Evolutionary conservation across 805 yeast genomes (phyloP).

Genomic region (Saccharomycodes ludwigii): DNA sequence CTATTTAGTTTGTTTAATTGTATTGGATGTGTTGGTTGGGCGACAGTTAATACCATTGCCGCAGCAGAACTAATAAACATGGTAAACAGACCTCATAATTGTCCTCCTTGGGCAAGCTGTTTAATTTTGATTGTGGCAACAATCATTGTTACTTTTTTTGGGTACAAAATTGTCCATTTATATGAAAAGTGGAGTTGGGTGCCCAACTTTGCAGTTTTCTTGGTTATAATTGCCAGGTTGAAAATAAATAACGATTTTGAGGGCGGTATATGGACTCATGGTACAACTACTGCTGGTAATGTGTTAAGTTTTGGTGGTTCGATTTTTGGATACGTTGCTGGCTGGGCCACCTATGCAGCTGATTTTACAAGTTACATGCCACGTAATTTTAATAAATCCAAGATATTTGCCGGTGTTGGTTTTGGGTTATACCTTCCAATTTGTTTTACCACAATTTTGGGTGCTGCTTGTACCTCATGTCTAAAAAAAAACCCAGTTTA

Average conservation of each 20-base stretch:
- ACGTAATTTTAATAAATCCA: constrained; percentile 41
- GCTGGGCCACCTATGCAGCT: constrained; percentile 89
- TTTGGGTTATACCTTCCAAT: constrained; percentile 58
- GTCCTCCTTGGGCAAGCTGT: constrained; percentile 91
- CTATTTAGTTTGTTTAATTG: constrained; percentile 66
- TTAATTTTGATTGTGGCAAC: constrained; percentile 57
- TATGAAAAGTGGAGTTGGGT: constrained; percentile 86
- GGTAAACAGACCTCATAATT: constrained; percentile 43
- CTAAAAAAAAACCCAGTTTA: constrained; percentile 33
- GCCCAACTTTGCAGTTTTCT: constrained; percentile 61
- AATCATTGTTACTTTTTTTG: constrained; percentile 65
- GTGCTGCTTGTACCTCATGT: constrained; percentile 79
- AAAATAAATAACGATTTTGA: constrained; percentile 53
- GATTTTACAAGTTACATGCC: constrained; percentile 88
- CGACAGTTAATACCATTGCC: constrained; percentile 83
- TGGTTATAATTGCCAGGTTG: constrained; percentile 70
- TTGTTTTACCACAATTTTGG: constrained; percentile 61
- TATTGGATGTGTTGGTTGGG: constrained; percentile 90
- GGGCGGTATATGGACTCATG: constrained; percentile 36
- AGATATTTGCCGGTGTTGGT: constrained; percentile 51
- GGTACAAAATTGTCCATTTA: constrained; percentile 68
- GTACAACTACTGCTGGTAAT: constrained; percentile 58
- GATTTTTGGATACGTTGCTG: constrained; percentile 79
- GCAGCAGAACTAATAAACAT: constrained; percentile 75
- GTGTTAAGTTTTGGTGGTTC: constrained; percentile 77